phyloP scores from a whole-genome alignment of 2,329 filamentous ascomycete genomes.

The Ambrosiella xylebori region DNA sequence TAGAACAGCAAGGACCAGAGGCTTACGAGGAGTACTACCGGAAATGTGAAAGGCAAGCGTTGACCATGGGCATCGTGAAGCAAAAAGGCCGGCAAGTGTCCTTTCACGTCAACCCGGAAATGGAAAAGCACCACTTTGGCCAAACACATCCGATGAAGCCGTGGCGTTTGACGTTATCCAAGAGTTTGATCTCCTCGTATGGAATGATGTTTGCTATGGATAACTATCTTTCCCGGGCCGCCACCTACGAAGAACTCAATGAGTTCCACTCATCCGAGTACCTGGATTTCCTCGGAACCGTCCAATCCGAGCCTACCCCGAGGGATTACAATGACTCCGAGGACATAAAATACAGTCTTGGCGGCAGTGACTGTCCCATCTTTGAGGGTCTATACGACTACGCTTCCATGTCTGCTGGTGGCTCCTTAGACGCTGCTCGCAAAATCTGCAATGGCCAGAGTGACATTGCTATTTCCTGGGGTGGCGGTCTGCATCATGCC shows the following conservation, averaged over 20 bases:
- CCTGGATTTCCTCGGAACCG: constrained; percentile 67
- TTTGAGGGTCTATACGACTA: constrained; percentile 95
- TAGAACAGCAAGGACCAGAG: constrained; percentile 32
- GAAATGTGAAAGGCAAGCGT: constrained; percentile 39
- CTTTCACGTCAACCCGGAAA: constrained; percentile 85
- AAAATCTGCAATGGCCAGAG: constrained; percentile 76
- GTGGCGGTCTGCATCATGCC: constrained; percentile 86
- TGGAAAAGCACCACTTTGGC: constrained; percentile 94
- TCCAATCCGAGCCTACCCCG: constrained; percentile 45
- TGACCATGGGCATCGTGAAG: constrained; percentile 52
- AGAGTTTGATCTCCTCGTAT: constrained; percentile 85
- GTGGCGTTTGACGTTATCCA: constrained; percentile 88
- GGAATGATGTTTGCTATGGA: constrained; percentile 97
- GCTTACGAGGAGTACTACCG: constrained; percentile 40
- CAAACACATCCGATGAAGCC: constrained; percentile 98
- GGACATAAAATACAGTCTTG: constrained; percentile 65
- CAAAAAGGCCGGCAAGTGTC: constrained; percentile 83
- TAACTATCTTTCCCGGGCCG: constrained; percentile 67
- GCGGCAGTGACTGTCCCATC: constrained; percentile 82
- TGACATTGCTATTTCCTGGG: constrained; percentile 96
- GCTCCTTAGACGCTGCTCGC: constrained; percentile 75
- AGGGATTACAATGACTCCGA: constrained; percentile 49
- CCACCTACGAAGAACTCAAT: constrained; percentile 73
- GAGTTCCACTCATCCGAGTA: constrained; percentile 82
- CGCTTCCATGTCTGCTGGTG: constrained; percentile 82